Base-by-base conservation (phyloP, 768 basidiomycete species). In the Leccinum incarnatum region DNA sequence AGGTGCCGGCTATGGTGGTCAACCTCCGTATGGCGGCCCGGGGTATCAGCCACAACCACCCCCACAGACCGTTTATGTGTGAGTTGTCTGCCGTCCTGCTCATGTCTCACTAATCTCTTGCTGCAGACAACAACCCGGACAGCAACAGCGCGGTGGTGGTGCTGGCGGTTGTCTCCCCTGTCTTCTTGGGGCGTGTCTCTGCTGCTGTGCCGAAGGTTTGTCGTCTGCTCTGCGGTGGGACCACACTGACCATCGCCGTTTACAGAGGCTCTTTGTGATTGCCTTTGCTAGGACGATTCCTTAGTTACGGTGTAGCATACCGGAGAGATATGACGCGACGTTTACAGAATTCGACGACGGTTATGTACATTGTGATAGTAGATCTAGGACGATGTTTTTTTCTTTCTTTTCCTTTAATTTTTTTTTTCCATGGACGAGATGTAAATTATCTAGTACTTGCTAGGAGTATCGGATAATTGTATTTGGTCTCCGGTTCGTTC, bases 1-100 rank as follows among this genome's bases (percentile, higher is more conserved):
- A 57, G 74, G 75, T 7, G 83, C 85, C 57, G 72, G 74, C 27
- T 70, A 73, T 10, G 68, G 68, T 12, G 68, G 68, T 23, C 78
- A 78, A 57, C 69, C 68, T 27, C 59, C 14, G 32, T 66, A 67
- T 19, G 67, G 67, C 7, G 69, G 69, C 10, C 66, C 58, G 12
- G 71, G 69, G 2, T 82, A 81, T 63, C 79, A 82, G 54, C 82
- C 83, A 15, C 83, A 87, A 62, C 86, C 85, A 17, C 85, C 84
- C n/a, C 91, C 91, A 17, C 90, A 93, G 70, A 85, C 87, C 0
- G 85, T 93, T 54, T 89, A 90, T 68, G 88, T 91, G 90, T 91
- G 68, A 63, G 89, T 80, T 34, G 36, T 17, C 5, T 5, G 34
- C 8, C 19, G 4, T 15, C 37, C 7, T 4, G 9, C 11, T 4